Percentiles rank a stretch among this genome's conserved stretches.
phyloP scores from a whole-genome alignment of 176 grass and related monocot genomes.

The Carex parvula region DNA sequence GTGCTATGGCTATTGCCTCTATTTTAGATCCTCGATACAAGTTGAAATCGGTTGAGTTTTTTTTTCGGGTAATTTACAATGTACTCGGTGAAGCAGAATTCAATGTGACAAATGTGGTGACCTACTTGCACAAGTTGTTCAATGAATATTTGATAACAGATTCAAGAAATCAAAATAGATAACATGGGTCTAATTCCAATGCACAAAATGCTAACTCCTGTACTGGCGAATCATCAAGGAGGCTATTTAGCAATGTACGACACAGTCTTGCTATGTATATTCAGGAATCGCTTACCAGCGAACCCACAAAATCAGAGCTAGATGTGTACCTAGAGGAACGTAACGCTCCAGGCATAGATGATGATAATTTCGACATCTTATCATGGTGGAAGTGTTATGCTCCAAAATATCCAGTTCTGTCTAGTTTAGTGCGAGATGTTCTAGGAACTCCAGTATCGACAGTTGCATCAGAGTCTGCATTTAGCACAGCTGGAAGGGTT shows the following conservation, averaged over 20 bases:
- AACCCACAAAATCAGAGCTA: no score
- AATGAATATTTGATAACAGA: neutral
- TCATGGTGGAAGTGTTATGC: conserved; percentile 15
- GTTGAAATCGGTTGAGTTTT: conserved; percentile 4
- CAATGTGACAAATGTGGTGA: neutral
- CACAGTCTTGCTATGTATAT: no score
- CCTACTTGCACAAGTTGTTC: neutral
- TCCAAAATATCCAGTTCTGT: conserved; percentile 1
- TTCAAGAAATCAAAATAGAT: no score
- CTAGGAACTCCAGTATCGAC: neutral
- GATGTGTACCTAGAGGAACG: no score
- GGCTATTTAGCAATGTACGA: no score
- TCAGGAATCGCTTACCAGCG: no score
- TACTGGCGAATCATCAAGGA: no score
- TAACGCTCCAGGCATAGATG: no score
- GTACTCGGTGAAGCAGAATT: neutral
- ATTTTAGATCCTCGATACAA: conserved; percentile 2
- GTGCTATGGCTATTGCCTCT: neutral
- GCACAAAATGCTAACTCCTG: no score
- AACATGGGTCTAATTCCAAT: no score
- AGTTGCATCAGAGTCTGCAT: conserved; percentile 10
- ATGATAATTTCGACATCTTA: neutral
- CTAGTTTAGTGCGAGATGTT: neutral
- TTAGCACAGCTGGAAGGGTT: neutral
- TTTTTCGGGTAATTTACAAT: neutral